phyloP scores from a whole-genome alignment of 1,139 yeast genomes.

The Neolecta irregularis region DNA sequence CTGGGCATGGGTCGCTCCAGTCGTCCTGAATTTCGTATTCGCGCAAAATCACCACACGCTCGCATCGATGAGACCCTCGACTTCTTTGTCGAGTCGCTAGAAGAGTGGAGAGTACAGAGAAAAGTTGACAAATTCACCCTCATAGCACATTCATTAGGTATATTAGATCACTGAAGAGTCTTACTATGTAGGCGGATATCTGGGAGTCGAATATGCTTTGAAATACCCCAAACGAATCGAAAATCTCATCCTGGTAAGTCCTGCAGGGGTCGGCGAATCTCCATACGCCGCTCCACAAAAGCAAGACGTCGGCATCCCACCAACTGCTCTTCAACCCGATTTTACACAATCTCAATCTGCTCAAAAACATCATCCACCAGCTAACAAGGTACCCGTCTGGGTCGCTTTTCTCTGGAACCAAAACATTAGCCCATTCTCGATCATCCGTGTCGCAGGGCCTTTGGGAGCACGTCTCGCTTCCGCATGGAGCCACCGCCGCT shows the following conservation, averaged over 20 bases:
- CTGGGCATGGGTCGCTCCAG: constrained; percentile 75
- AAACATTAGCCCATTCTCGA: constrained; percentile 26
- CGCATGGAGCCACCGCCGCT: constrained; percentile 29
- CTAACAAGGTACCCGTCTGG: constrained; percentile 21
- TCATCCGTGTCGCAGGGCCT: constrained; percentile 29
- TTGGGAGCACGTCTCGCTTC: constrained; percentile 29
- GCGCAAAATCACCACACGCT: constrained; percentile 21
- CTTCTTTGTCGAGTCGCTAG: constrained; percentile 70
- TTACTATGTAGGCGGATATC: constrained; percentile 92
- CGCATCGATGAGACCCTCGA: constrained; percentile 40
- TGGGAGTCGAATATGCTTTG: constrained; percentile 62
- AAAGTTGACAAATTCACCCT: constrained; percentile 41
- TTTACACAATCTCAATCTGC: constrained; percentile 19
- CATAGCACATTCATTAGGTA: constrained; percentile 80
- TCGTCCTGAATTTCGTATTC: constrained; percentile 35
- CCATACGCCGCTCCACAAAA: constrained; percentile 34
- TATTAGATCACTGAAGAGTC: no score
- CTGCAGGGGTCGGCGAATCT: constrained; percentile 76
- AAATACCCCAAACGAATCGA: constrained; percentile 55
- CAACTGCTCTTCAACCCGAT: constrained; percentile 11
- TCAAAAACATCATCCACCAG: constrained; percentile 11
- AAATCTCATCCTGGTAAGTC: constrained; percentile 60
- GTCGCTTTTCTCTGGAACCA: constrained; percentile 27
- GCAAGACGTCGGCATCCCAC: constrained; percentile 7
- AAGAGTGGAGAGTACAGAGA: constrained; percentile 57